Base-by-base conservation (phyloP, 2,329 filamentous ascomycete species). In the Huntiella omanensis region DNA sequence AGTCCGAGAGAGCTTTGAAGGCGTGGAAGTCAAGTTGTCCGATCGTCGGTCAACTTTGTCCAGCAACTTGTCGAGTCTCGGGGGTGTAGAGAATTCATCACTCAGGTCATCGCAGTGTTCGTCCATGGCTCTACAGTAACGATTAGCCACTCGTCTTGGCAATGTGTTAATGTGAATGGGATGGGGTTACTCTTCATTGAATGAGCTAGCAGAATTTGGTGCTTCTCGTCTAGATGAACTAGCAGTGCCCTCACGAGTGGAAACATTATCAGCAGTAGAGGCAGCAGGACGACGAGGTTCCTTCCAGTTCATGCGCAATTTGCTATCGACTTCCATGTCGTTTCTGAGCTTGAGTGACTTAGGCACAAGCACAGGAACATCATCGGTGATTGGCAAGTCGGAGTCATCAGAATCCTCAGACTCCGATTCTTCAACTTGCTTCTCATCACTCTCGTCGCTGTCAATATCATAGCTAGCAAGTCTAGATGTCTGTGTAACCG, bases 1-100 rank as follows among this genome's bases (percentile, higher is more conserved):
- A 73, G 60, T 53, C 46, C 60, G 63, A 45, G 28, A 33, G 13
- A 43, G 10, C 12, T 41, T 41, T 4, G 40, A 35, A 28, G 33
- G 39, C 8, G 38, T 19, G 7, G 22, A 36, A 19, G 38, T 11
- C 38, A 43, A 17, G 15, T 43, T 16, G 4, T 33, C 40, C 13
- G 35, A 12, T 34, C 28, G 6, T 17, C 34, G 13, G 15, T 32
- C 32, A 16, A 34, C 40, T 15, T 16, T 16, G 4, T 32, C 10
- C 22, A 32, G 28, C 5, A 43, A 43, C 13, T 34, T 43, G 11
- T 33, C 32, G 12, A 43, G 13, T 34, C 10, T 43, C 10, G 40
- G 40, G 4, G 40, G 19, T 13, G 40, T 33, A 34, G 12, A 43
- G 40, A 43, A 16, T 13, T 43, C 40, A 34, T 43, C 32, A 5